These are phyloP conservation scores for Zymoseptoria crescenta DNA, from an alignment of 2,329 filamentous ascomycete genomes.

Conservation along the genomic window DNA sequence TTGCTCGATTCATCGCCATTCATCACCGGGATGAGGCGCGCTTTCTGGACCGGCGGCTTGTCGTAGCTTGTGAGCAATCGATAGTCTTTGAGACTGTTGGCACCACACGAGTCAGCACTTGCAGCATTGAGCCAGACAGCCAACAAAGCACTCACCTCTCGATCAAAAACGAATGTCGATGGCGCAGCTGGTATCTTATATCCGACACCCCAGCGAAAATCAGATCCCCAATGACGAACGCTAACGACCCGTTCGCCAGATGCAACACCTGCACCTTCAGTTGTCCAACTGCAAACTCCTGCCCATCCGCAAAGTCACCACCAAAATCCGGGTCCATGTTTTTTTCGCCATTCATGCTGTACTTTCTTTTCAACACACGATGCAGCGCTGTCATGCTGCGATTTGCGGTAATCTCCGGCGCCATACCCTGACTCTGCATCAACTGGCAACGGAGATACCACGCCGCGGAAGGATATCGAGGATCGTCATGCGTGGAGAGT, in stretches of 20 bases:
- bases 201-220: conserved; percentile 14
- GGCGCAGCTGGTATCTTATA: conserved; percentile 10
- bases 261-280: conserved; percentile 13
- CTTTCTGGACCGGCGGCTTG: conserved; percentile 10
- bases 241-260: conserved; percentile 10
- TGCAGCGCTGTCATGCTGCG: conserved; percentile 14
- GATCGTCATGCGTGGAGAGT: conserved; percentile 16
- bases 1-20: conserved; percentile 5
- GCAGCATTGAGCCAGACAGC: not conserved
- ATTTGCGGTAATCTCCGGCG: conserved; percentile 12
- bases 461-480: conserved; percentile 13
- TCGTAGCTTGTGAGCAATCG: conserved; percentile 13
- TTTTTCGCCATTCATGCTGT: conserved; percentile 14
- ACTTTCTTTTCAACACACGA: conserved; percentile 16
- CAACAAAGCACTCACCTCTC: not conserved
- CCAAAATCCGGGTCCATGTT: not conserved
- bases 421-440: conserved; percentile 9
- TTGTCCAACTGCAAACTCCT: conserved; percentile 13
- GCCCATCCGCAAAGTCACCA: conserved; percentile 10
- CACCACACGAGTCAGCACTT: not conserved
- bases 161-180: conserved; percentile 2
- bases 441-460: conserved; percentile 20
- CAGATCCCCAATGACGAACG: conserved; percentile 16
- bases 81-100: conserved; percentile 9
- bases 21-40: conserved; percentile 12